A percentile compares a stretch with the other conserved stretches of the same genome.
Evolutionary conservation across 768 basidiomycete species (phyloP).

Genomic region (button mushroom (Agaricus bisporus)): DNA sequence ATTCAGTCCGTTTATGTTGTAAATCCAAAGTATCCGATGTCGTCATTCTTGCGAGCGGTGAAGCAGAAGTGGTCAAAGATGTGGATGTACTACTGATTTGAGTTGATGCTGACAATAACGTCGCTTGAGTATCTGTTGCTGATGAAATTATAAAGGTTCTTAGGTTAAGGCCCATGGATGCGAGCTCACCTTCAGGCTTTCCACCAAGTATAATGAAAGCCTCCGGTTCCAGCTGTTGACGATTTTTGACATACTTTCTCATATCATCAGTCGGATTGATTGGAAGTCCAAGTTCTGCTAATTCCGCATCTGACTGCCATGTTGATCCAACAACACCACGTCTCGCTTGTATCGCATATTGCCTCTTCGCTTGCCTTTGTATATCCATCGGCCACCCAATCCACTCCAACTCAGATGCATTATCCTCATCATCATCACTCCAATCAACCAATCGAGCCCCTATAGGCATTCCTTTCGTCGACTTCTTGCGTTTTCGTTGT

Average conservation of each 20-base stretch:
- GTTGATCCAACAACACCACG: slow-evolving; percentile 13
- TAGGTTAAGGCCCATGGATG: too few species aligned
- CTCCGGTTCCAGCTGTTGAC: slow-evolving; percentile 4
- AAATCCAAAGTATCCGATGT: slow-evolving; percentile 7
- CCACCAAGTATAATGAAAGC: not conserved
- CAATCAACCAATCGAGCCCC: slow-evolving; percentile 19
- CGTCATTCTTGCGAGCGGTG: not conserved
- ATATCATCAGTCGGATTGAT: slow-evolving; percentile 11
- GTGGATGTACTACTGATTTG: not conserved
- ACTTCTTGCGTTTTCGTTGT: too few species aligned
- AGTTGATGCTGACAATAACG: not conserved
- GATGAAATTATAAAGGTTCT: too few species aligned
- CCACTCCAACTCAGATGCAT: slow-evolving; percentile 60
- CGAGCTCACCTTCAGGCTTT: not conserved
- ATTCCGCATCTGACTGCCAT: not conserved
- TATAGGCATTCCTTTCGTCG: too few species aligned
- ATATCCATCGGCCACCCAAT: slow-evolving; percentile 60
- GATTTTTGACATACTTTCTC: slow-evolving; percentile 13
- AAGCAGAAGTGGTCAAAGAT: not conserved
- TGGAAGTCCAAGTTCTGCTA: slow-evolving; percentile 7
- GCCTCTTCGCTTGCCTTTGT: slow-evolving; percentile 24
- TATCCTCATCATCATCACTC: slow-evolving; percentile 28
- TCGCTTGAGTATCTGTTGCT: not conserved
- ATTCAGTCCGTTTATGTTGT: slow-evolving; percentile 7
- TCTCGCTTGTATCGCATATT: slow-evolving; percentile 11